Evolutionary conservation across 805 yeast species (phyloP), one percentile per base, ranked within the genome.

Genomic region (Yamadazyma nakazawae): DNA sequence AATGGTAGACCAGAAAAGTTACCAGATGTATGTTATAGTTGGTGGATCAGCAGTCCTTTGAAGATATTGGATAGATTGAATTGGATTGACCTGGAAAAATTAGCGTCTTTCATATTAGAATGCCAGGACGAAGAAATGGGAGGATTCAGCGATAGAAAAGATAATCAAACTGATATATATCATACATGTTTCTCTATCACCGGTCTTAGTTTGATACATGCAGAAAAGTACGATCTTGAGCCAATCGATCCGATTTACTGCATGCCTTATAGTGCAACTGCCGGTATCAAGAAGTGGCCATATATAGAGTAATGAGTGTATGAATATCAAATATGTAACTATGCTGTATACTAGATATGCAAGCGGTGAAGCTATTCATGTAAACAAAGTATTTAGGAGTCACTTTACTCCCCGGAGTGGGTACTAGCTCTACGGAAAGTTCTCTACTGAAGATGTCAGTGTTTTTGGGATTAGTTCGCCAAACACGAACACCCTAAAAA

Each of bases 1-100:
- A 94, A 94, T 60, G 99, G 99, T 0, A 77, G 99, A 42, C 97
- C 98, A 0, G 96, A 94, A 49, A 94, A 94, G 62, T 68, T 89
- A 16, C 96, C 98, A 0, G 99, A 94, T 64, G 96, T 88, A n/a
- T 94, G 99, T 62, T 94, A 94, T 62, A 83, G 94, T 56, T 94
- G 97, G 96, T 94, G 99, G 99, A 96, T 90, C 9, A 63, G 90
- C 18, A 84, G 95, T 1, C 77, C 89, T 2, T 66, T 91, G 47
- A 76, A 85, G 0, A 82, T 88, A 32, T 70, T 92, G 17, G 79
- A 70, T 0, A 81, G 78, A 51, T 62, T 82, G 16, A 78, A 86
- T 53, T 90, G 96, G 90, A 85, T 94, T n/a, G 84, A 88, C 58
- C 73, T 71, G 25, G 74, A 67, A 4, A 80, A 77, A 54, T 68